Evolutionary conservation across 805 yeast species (phyloP), one percentile per base, ranked within the genome.

Genomic region (Cyberlindnera veronae): DNA sequence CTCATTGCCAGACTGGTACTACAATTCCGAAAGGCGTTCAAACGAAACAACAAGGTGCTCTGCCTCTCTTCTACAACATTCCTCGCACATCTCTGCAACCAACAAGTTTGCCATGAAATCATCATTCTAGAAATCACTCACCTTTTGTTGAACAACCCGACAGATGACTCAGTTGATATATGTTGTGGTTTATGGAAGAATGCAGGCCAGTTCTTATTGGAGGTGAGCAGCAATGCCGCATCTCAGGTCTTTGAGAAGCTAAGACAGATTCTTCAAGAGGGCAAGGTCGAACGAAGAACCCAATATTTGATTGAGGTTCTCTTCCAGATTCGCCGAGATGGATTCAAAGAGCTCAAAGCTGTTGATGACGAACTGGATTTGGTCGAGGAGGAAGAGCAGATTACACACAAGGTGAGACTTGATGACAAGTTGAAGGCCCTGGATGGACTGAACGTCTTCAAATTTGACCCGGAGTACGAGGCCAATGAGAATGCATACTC

Each of bases 371-470:
- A 64, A 3, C 62, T 82, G 19, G 89, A 82, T 58, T 57, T 77
- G 34, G 82, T 82, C 1, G 84, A 77, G 22, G 82, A 76, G 15
- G 81, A 77, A 0, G 89, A 82, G 43, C 71, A 69, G 41, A 62
- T 71, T 6, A 68, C 77, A 0, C 89, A 84, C 54, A 61, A 69
- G 36, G 51, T 83, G 5, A 72, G 71, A 18, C 59, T 84, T 22
- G 79, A 76, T 38, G 84, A 74, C 35, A 61, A 65, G 24, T 55
- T 77, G 15, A 64, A 71, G 29, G 67, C 73, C 2, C 66, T 69
- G 19, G 75, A 71, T 35, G 50, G 60, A 4, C 54, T 83, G 31
- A 75, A 80, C 50, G 64, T 63, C 3, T 84, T 81, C 52, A 55
- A 59, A 18, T 69, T 56, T 50, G 87, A 81, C 46, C 62, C 62